phyloP scores from a whole-genome alignment of 2,329 filamentous ascomycete genomes.

The Zarea fungicola region DNA sequence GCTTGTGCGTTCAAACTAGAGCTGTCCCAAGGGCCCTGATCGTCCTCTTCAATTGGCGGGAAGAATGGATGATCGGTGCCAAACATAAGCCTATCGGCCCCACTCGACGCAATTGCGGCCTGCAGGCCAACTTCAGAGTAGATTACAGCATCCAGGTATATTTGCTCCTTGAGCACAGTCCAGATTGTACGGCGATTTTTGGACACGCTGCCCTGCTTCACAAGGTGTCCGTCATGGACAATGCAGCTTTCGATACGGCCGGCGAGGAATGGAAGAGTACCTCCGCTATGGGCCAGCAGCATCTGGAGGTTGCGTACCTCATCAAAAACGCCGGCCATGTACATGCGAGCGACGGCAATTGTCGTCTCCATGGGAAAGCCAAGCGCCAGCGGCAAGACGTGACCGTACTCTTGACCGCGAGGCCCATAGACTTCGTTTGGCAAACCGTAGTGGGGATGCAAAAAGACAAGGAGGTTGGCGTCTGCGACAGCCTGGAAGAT shows the following conservation, averaged over 20 bases:
- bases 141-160: constrained; percentile 84
- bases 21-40: constrained; percentile 64
- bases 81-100: constrained; percentile 68
- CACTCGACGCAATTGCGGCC: constrained; percentile 63
- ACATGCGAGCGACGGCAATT: constrained; percentile 82
- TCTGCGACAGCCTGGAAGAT: constrained; percentile 66
- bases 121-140: constrained; percentile 70
- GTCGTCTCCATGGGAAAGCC: constrained; percentile 93
- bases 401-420: constrained; percentile 68
- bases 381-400: constrained; percentile 78
- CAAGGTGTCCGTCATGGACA: constrained; percentile 71
- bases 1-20: constrained; percentile 50
- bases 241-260: constrained; percentile 87
- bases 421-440: constrained; percentile 76
- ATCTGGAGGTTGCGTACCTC: constrained; percentile 63
- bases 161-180: constrained; percentile 61
- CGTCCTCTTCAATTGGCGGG: constrained; percentile 62
- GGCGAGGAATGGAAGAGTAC: constrained; percentile 82
- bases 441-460: constrained; percentile 90
- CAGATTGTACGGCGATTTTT: constrained; percentile 45
- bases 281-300: constrained; percentile 81
- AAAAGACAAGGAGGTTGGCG: constrained; percentile 63
- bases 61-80: constrained; percentile 84
- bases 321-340: constrained; percentile 81
- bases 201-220: constrained; percentile 53